These are phyloP conservation scores for Staphylotrichum longicolle DNA, from an alignment of 495 filamentous ascomycete species.

Conservation along the genomic window DNA sequence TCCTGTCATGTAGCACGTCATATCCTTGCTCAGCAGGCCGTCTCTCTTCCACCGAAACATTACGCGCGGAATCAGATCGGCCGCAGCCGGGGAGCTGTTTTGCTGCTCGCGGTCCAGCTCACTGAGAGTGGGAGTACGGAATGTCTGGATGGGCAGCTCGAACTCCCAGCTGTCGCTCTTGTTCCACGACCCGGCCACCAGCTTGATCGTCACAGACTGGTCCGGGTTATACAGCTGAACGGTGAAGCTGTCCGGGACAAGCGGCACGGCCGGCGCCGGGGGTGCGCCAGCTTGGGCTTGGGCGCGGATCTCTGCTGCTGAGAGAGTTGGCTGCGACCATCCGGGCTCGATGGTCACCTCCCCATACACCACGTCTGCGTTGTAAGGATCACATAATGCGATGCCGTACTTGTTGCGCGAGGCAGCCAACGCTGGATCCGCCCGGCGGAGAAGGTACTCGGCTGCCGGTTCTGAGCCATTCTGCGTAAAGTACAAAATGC, in stretches of 20 bases:
- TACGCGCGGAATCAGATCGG: constrained; percentile 72
- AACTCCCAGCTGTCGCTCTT: constrained; percentile 82
- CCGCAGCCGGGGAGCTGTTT: constrained; percentile 61
- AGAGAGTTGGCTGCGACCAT: constrained; percentile 78
- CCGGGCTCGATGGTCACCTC: constrained; percentile 82
- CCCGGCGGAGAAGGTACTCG: constrained; percentile 73
- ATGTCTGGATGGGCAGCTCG: constrained; percentile 83
- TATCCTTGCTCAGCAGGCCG: constrained; percentile 73
- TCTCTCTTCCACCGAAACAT: constrained; percentile 92
- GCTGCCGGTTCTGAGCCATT: constrained; percentile 75
- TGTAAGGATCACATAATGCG: constrained; percentile 79
- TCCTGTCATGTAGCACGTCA: constrained; percentile 77
- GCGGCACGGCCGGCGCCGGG: constrained; percentile 67
- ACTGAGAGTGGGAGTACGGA: constrained; percentile 73
- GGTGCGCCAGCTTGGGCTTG: constrained; percentile 59
- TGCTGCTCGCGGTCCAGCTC: constrained; percentile 71
- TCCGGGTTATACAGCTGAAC: constrained; percentile 94
- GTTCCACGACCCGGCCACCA: constrained; percentile 73
- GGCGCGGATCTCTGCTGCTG: constrained; percentile 72
- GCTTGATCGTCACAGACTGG: constrained; percentile 69
- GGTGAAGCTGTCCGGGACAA: constrained; percentile 73
- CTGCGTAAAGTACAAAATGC: constrained; percentile 69
- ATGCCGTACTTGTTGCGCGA: constrained; percentile 81
- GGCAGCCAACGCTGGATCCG: constrained; percentile 64
- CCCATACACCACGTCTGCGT: constrained; percentile 76